phyloP scores from a whole-genome alignment of 116 monocot species.

The Posidonia oceanica region DNA sequence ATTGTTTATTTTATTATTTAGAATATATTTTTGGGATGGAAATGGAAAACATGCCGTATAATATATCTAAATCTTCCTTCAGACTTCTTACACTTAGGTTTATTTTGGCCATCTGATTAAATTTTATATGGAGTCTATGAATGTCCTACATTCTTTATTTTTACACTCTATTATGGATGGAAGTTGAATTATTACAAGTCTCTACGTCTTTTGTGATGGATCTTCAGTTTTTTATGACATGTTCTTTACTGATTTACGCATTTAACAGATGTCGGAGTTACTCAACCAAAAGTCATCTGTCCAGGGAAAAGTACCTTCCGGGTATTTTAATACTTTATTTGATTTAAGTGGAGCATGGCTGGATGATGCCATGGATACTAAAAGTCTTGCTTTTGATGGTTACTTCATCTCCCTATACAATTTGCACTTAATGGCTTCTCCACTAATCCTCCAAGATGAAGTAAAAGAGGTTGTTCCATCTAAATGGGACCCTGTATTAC shows the following conservation, averaged over 20 bases:
- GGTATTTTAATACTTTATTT: slow-evolving; percentile 92
- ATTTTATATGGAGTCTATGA: too few species aligned
- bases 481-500: slow-evolving; percentile 68
- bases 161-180: too few species aligned
- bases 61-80: too few species aligned
- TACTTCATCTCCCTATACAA: slow-evolving; percentile 90
- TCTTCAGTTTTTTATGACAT: too few species aligned
- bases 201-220: too few species aligned
- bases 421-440: slow-evolving; percentile 51
- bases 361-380: slow-evolving; percentile 69
- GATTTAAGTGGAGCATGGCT: slow-evolving; percentile 85
- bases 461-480: slow-evolving; percentile 18
- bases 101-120: too few species aligned
- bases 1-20: too few species aligned
- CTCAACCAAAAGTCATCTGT: slow-evolving; percentile 80
- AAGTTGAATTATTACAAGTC: too few species aligned
- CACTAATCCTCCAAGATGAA: slow-evolving; percentile 8
- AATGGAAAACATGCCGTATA: too few species aligned
- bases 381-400: slow-evolving; percentile 81
- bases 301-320: slow-evolving; percentile 96
- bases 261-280: slow-evolving; percentile 85
- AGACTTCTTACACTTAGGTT: too few species aligned
- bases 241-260: background rate
- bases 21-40: too few species aligned
- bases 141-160: too few species aligned